Conservation (phyloP, 441 rosid species). For the Eutrema salsugineum region DNA sequence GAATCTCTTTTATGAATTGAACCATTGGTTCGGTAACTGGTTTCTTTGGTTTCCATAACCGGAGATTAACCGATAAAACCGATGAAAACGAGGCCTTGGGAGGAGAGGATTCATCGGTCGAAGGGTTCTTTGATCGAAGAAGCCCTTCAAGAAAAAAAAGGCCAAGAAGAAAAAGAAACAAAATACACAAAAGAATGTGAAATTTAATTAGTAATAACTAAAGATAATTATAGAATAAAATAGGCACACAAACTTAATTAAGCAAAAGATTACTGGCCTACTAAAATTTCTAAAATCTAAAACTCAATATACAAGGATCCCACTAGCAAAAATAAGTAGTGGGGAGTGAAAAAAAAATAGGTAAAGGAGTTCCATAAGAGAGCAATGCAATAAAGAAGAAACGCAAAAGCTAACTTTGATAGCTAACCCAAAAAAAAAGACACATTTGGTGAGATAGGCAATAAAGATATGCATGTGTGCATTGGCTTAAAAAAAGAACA, state of each 20-base stretch:
- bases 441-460: conserved; percentile 7
- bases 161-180: neutral
- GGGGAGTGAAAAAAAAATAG: conserved; percentile 35
- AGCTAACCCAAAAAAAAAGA: conserved; percentile 1
- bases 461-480: conserved; percentile 16
- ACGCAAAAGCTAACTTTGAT: conserved; percentile 15
- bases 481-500: conserved; percentile 4
- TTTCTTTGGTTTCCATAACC: conserved; percentile 47
- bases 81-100: conserved; percentile 40
- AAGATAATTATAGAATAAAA: neutral
- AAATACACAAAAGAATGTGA: neutral
- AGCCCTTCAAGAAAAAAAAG: conserved; percentile 48
- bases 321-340: conserved; percentile 23
- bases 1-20: conserved; percentile 57
- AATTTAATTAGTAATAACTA: neutral
- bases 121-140: conserved; percentile 62
- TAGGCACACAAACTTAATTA: neutral
- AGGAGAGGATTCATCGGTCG: conserved; percentile 35
- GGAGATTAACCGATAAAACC: conserved; percentile 44
- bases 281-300: neutral
- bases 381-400: conserved; percentile 22
- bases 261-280: neutral
- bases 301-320: neutral
- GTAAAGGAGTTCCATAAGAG: conserved; percentile 36
- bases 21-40: conserved; percentile 45